These are phyloP conservation scores for Rhodotorula sp. DNA, from an alignment of 1,284 basidiomycete genomes.

Conservation along the genomic window DNA sequence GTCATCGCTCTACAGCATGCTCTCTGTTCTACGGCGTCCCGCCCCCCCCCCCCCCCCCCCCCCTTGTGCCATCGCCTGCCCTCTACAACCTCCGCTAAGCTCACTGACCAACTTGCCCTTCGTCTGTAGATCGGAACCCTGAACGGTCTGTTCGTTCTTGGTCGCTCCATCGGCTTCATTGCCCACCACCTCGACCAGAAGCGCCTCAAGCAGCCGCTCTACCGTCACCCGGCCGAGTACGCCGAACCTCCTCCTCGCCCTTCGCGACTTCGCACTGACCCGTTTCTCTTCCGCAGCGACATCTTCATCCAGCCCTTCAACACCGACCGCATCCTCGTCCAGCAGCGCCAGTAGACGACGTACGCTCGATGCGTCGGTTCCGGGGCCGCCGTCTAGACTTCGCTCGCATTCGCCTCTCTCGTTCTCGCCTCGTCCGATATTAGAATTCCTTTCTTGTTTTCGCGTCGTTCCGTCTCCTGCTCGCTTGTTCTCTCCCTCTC, in stretches of 20 bases:
- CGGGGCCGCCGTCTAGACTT: too few relatives aligned
- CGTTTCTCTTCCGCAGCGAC: conserved; percentile 8
- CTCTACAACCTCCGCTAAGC: too few relatives aligned
- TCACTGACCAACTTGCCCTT: not conserved
- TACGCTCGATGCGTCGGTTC: too few relatives aligned
- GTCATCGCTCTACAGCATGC: too few relatives aligned
- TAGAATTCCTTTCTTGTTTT: too few relatives aligned
- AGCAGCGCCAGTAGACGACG: conserved; percentile 26
- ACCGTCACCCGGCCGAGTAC: conserved; percentile 87
- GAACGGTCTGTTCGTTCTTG: conserved; percentile 95
- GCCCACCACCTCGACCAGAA: conserved; percentile 76
- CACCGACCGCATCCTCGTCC: conserved; percentile 28
- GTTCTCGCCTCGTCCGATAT: too few relatives aligned
- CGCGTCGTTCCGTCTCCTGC: too few relatives aligned
- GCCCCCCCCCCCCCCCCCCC: too few relatives aligned
- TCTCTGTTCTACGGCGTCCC: too few relatives aligned
- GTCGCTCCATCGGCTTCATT: conserved; percentile 82
- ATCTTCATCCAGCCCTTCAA: conserved; percentile 31
- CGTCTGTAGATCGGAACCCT: conserved; percentile 70
- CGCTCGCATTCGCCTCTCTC: too few relatives aligned
- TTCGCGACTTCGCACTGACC: not conserved
- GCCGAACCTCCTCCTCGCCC: conserved; percentile 16
- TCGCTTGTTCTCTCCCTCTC: too few relatives aligned
- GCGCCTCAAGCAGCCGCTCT: conserved; percentile 80
- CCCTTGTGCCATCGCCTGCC: not conserved